These are phyloP conservation scores for Begonia loranthoides DNA, from an alignment of 306 rosid species.

Conservation along the genomic window DNA sequence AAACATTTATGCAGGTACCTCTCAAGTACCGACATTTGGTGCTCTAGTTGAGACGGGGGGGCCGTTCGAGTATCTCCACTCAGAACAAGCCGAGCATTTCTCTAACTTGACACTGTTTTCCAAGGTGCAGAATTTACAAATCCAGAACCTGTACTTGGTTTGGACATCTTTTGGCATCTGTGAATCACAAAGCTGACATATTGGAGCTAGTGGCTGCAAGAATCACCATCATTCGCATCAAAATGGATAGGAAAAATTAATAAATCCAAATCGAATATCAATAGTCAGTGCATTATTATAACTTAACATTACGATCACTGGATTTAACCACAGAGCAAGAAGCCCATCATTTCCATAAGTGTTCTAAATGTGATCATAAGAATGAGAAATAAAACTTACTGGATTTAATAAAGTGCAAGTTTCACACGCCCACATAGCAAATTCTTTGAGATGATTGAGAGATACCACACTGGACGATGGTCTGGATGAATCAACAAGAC, in stretches of 20 bases:
- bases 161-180: constrained; percentile 47
- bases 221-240: constrained; percentile 16
- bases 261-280: too few species aligned
- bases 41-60: constrained; percentile 22
- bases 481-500: constrained; percentile 18
- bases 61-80: constrained; percentile 75
- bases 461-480: constrained; percentile 15
- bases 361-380: too few species aligned
- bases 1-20: not conserved
- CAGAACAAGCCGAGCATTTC: constrained; percentile 56
- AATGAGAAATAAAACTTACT: constrained; percentile 24
- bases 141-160: constrained; percentile 38
- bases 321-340: too few species aligned
- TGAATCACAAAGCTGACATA: constrained; percentile 60
- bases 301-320: too few species aligned
- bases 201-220: constrained; percentile 55
- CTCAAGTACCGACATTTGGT: constrained; percentile 33
- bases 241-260: not conserved
- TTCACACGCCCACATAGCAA: constrained; percentile 59
- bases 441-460: constrained; percentile 19
- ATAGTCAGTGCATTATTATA: too few species aligned
- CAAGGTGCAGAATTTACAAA: constrained; percentile 62
- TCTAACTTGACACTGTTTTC: constrained; percentile 58
- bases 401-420: constrained; percentile 75
- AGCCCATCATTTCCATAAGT: too few species aligned